Evolutionary conservation across 108 stramenopile species (phyloP), one percentile per base, ranked within the genome.

Genomic region (Nitzschia sp.): DNA sequence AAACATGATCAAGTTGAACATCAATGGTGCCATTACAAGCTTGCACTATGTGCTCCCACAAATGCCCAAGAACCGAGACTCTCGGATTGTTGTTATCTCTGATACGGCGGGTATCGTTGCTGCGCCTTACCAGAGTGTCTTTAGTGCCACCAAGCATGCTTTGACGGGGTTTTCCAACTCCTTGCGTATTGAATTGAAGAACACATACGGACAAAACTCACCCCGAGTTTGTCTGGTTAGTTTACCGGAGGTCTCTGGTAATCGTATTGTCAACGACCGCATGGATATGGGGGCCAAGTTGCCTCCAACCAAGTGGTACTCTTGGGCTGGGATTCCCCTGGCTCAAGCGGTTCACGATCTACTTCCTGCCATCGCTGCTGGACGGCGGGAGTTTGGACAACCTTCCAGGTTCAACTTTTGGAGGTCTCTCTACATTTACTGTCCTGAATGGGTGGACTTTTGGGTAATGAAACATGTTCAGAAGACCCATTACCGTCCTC

Each of bases 61-160:
- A n/a, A 41, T 75, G 7, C 74, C 66, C 7, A 75, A 75, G 58
- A 59, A 59, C 25, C 11, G 41, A 26, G 54, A 67, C 17, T 75
- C 74, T 42, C 46, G 74, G 22, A 75, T 75, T 64, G 71, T 72
- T 7, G 15, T 65, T 3, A 57, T 72, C 44, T 64, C 63, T 9
- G 60, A 63, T 53, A 67, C 65, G 0, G 65, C 72, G 6, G 72
- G 72, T 12, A 21, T 66, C 40, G 41, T 73, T 15, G 72, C 58
- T 14, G 65, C 65, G 15, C 72, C 72, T 14, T 73, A 73, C 57
- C 65, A 61, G 41, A 66, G 65, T 44, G 65, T 73, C 46, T 73
- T 55, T 54, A 57, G 65, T 66, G 65, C 72, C 3, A 61, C 72
- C 25, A 63, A 73, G 53, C 72, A 73, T 48, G 72, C 72, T 6